These are phyloP conservation scores for Phalaenopsis hybrid DNA, from an alignment of 116 monocot genomes.

Conservation along the genomic window DNA sequence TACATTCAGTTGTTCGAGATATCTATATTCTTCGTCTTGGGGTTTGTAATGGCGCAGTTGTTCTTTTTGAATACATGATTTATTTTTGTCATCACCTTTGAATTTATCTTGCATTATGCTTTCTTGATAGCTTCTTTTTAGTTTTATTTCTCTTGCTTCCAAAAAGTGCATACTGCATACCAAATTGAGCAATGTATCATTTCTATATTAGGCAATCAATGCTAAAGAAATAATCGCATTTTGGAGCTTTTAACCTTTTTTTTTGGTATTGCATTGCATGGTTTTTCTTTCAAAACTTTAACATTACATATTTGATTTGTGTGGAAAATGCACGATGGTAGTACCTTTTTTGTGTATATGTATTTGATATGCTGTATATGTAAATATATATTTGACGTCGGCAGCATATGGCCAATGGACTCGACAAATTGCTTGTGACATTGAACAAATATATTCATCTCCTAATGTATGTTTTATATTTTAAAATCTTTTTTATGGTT, in stretches of 20 bases:
- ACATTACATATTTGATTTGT: neutral
- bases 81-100: neutral
- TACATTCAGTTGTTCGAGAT: conserved; percentile 72
- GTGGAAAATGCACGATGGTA: neutral
- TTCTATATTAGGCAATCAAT: neutral
- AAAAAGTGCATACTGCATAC: neutral
- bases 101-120: neutral
- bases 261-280: neutral
- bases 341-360: neutral
- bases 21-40: conserved; percentile 94
- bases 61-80: neutral
- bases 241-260: neutral
- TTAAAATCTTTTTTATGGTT: neutral
- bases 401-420: too few species aligned
- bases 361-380: neutral
- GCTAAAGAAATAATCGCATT: neutral
- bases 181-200: neutral
- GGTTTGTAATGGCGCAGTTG: conserved; percentile 41
- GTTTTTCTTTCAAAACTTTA: neutral
- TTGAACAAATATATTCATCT: too few species aligned
- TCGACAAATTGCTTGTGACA: too few species aligned
- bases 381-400: neutral
- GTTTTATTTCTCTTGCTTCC: neutral
- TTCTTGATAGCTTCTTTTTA: neutral
- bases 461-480: too few species aligned